phyloP scores from a whole-genome alignment of 495 filamentous ascomycete species.

The Penicillium maclennaniae region DNA sequence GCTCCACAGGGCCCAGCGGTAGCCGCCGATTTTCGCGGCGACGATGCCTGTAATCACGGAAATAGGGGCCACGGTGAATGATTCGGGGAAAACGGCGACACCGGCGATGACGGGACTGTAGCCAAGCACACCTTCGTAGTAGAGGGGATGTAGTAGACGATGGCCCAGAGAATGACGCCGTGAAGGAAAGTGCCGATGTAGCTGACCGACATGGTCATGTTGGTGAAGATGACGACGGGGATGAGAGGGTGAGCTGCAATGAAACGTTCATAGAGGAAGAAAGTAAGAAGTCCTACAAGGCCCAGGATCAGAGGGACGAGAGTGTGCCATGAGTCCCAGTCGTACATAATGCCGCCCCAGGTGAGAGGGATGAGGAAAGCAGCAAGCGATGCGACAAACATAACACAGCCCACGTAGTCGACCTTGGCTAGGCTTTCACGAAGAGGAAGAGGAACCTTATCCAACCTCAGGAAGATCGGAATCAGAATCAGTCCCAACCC shows the following conservation, averaged over 20 bases:
- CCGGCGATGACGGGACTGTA: constrained; percentile 30
- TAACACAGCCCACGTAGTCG: constrained; percentile 50
- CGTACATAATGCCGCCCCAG: constrained; percentile 50
- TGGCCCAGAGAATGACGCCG: constrained; percentile 33
- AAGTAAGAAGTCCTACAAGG: constrained; percentile 13
- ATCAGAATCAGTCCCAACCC: constrained; percentile 47
- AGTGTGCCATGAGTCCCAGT: constrained; percentile 48
- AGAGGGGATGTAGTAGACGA: constrained; percentile 35
- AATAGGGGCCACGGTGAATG: constrained; percentile 23
- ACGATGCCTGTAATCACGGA: constrained; percentile 29
- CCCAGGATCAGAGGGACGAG: constrained; percentile 37
- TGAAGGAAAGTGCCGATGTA: constrained; percentile 36
- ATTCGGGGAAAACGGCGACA: constrained; percentile 20
- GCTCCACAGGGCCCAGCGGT: constrained; percentile 38
- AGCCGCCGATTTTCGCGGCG: constrained; percentile 31
- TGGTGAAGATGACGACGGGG: constrained; percentile 34
- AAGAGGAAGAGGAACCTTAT: constrained; percentile 9
- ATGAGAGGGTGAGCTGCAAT: constrained; percentile 39
- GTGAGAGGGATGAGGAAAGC: constrained; percentile 50
- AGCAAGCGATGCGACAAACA: constrained; percentile 46
- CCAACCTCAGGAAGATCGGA: constrained; percentile 43
- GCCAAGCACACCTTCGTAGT: constrained; percentile 41
- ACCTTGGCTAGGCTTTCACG: constrained; percentile 31
- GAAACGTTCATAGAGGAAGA: constrained; percentile 24
- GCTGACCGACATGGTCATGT: constrained; percentile 27